Conservation (phyloP, 129 eudicot genomes). For the Centella asiatica region DNA sequence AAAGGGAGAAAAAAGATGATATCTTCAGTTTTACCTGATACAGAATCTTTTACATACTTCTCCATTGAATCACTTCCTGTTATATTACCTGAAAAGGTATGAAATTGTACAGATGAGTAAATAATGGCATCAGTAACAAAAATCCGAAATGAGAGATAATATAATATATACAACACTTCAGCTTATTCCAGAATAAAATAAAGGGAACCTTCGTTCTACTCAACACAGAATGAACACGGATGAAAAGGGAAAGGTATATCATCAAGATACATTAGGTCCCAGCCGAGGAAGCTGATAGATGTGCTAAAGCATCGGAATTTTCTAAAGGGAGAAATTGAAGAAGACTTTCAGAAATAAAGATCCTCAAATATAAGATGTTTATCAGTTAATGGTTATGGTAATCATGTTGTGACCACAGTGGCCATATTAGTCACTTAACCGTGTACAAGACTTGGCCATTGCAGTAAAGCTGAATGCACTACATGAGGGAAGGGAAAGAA, state of each 20-base stretch:
- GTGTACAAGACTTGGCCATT: not conserved
- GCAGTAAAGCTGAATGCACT: no score
- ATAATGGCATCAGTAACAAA: not conserved
- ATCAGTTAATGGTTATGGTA: no score
- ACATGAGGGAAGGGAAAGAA: no score
- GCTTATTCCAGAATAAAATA: not conserved
- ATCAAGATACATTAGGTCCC: not conserved
- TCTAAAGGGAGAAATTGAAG: not conserved
- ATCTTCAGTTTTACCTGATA: slow-evolving; percentile 23
- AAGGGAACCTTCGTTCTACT: not conserved
- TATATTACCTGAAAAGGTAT: slow-evolving; percentile 7
- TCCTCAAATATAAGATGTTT: not conserved
- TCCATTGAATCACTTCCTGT: slow-evolving; percentile 32
- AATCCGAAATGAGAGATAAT: not conserved
- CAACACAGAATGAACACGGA: not conserved
- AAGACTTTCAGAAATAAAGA: not conserved
- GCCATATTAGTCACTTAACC: not conserved
- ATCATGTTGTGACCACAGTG: no score
- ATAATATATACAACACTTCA: slow-evolving; percentile 1
- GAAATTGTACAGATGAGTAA: not conserved
- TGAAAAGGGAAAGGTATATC: not conserved
- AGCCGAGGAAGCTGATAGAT: not conserved
- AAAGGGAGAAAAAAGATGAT: not conserved
- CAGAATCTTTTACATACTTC: slow-evolving; percentile 17
- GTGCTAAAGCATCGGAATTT: not conserved